phyloP scores from a whole-genome alignment of 2,329 filamentous ascomycete genomes.

The Arthrobotrys pseudoclavata region DNA sequence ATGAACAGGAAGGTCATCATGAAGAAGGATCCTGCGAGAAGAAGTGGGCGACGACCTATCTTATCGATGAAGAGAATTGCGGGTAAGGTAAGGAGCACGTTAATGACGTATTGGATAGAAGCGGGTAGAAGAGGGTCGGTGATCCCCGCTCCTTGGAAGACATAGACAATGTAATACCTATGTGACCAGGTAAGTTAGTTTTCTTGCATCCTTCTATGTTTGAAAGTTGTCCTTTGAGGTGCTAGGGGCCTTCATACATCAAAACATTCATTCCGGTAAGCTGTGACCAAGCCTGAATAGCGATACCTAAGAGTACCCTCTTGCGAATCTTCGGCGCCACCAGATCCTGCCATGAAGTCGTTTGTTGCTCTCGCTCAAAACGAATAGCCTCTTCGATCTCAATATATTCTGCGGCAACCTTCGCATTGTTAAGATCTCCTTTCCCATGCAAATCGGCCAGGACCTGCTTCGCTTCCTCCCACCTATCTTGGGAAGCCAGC shows the following conservation, averaged over 20 bases:
- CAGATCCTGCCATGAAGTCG: slow-evolving; percentile 70
- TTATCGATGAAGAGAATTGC: slow-evolving; percentile 74
- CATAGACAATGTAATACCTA: slow-evolving; percentile 72
- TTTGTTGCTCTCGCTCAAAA: slow-evolving; percentile 71
- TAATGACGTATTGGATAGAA: slow-evolving; percentile 76
- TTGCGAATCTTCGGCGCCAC: slow-evolving; percentile 71
- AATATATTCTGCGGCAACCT: slow-evolving; percentile 75
- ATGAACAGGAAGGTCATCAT: slow-evolving; percentile 76
- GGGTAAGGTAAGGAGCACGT: slow-evolving; percentile 73
- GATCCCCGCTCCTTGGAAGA: slow-evolving; percentile 73
- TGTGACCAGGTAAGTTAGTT: slow-evolving; percentile 62
- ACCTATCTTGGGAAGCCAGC: slow-evolving; percentile 77
- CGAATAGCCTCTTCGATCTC: slow-evolving; percentile 73
- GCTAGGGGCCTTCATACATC: slow-evolving; percentile 59
- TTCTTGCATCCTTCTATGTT: slow-evolving; percentile 2
- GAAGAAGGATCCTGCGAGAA: slow-evolving; percentile 72
- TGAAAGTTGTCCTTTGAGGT: not conserved
- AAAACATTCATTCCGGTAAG: slow-evolving; percentile 74
- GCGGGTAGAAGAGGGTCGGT: slow-evolving; percentile 73
- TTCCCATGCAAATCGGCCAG: slow-evolving; percentile 73
- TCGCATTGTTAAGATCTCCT: slow-evolving; percentile 72
- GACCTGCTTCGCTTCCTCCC: slow-evolving; percentile 75
- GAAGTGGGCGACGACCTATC: slow-evolving; percentile 72
- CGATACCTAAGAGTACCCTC: slow-evolving; percentile 73
- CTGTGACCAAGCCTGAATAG: slow-evolving; percentile 74